These are phyloP conservation scores for Colletotrichum sp. DNA, from an alignment of 2,329 filamentous ascomycete genomes.

Conservation along the genomic window DNA sequence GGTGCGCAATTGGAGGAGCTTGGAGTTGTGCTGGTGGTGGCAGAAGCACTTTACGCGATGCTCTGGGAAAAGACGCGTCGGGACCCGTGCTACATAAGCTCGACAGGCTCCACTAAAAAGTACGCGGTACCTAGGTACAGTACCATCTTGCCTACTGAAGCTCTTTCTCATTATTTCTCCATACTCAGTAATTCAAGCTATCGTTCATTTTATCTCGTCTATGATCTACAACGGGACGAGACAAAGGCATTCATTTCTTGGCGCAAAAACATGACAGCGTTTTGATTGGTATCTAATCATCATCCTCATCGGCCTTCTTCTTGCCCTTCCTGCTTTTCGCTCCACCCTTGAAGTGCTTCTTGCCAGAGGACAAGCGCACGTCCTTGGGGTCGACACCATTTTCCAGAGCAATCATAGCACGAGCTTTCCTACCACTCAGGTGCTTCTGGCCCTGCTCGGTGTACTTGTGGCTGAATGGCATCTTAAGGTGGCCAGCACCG, in stretches of 20 bases:
- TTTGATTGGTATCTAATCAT: constrained; percentile 17
- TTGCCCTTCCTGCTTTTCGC: constrained; percentile 62
- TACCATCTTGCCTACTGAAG: not conserved
- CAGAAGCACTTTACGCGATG: constrained; percentile 22
- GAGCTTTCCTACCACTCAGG: constrained; percentile 82
- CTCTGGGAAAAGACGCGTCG: constrained; percentile 18
- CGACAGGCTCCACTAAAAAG: not conserved
- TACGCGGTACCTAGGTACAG: not conserved
- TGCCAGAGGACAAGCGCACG: constrained; percentile 67
- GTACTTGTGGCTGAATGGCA: constrained; percentile 92
- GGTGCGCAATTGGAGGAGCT: not conserved
- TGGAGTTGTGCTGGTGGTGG: not conserved
- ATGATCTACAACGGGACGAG: not conserved
- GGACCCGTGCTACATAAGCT: constrained; percentile 1
- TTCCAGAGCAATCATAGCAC: constrained; percentile 81
- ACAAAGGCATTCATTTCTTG: not conserved
- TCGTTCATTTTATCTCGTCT: not conserved
- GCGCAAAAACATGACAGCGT: not conserved
- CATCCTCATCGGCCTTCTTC: constrained; percentile 43
- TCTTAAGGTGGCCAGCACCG: constrained; percentile 69
- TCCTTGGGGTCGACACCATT: constrained; percentile 85
- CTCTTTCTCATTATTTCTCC: not conserved
- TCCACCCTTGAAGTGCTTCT: constrained; percentile 95
- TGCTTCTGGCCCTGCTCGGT: constrained; percentile 81
- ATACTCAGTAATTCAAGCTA: not conserved